Percentiles rank a stretch among this genome's conserved stretches.
These are phyloP conservation scores for Pisolithus tinctorius DNA, from an alignment of 768 basidiomycete species.

Conservation along the genomic window DNA sequence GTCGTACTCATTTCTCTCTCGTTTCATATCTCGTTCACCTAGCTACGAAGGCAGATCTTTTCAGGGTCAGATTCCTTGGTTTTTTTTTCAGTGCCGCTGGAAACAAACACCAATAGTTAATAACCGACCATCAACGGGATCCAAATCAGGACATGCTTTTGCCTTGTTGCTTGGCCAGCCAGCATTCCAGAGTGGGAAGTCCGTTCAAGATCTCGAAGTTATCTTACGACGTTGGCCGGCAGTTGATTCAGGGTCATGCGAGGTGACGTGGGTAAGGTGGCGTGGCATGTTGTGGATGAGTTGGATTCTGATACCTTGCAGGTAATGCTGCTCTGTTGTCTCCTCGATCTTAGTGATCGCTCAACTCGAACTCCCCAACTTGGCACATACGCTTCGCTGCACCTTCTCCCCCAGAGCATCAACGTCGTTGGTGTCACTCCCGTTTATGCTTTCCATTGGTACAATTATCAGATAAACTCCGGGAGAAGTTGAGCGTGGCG, in stretches of 20 bases:
- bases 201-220: neutral
- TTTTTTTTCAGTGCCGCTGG: no score
- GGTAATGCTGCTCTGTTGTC: slow-evolving; percentile 76
- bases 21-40: no score
- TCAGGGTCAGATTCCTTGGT: no score
- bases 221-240: neutral
- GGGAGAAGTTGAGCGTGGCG: slow-evolving; percentile 60
- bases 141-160: no score
- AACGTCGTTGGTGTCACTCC: slow-evolving; percentile 61
- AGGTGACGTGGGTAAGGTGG: slow-evolving; percentile 71
- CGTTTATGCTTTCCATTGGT: neutral
- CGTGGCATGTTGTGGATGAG: neutral
- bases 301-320: slow-evolving; percentile 14
- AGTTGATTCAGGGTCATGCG: slow-evolving; percentile 83
- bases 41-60: no score
- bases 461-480: slow-evolving; percentile 69
- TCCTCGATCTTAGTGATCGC: slow-evolving; percentile 72
- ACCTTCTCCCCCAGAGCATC: slow-evolving; percentile 36
- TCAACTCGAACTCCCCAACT: slow-evolving; percentile 57
- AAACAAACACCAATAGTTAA: no score
- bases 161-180: no score
- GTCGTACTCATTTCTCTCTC: no score
- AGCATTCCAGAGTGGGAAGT: slow-evolving; percentile 44
- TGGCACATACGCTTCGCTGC: neutral
- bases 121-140: no score